Evolutionary conservation across 1,139 yeast species (phyloP).

Genomic region (Protomyces macrosporus): DNA sequence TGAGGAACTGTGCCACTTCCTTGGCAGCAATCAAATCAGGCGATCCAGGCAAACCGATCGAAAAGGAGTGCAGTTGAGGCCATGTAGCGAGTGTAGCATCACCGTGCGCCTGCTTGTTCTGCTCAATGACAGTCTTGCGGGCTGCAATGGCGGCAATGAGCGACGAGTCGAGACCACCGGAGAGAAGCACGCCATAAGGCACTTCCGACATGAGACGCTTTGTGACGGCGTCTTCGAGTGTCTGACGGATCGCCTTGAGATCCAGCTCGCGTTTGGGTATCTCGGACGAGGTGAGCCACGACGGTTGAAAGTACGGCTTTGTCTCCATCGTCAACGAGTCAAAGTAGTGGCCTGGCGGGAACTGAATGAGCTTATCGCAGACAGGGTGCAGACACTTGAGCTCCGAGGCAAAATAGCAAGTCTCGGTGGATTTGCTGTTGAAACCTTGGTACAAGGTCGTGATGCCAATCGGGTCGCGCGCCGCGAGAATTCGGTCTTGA

Average conservation of each 20-base stretch:
- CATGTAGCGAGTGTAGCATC: constrained; percentile 52
- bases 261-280: constrained; percentile 75
- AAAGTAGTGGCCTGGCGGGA: constrained; percentile 98
- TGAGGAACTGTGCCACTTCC: constrained; percentile 87
- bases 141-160: constrained; percentile 96
- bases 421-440: constrained; percentile 59
- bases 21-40: constrained; percentile 96
- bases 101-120: constrained; percentile 43
- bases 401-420: constrained; percentile 89
- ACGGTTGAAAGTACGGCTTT: constrained; percentile 82
- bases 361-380: constrained; percentile 85
- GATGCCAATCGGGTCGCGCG: constrained; percentile 97
- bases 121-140: constrained; percentile 63
- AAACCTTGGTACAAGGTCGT: constrained; percentile 95
- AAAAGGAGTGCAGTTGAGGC: constrained; percentile 86
- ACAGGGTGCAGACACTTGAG: constrained; percentile 88
- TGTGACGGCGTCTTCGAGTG: constrained; percentile 90
- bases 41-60: constrained; percentile 94
- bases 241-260: constrained; percentile 62
- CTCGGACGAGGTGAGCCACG: constrained; percentile 82
- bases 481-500: constrained; percentile 84
- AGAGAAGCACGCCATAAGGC: constrained; percentile 91
- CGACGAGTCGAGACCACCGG: constrained; percentile 96
- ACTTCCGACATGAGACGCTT: constrained; percentile 99
- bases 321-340: constrained; percentile 83